Conservation (phyloP, 164 flowering plant genomes). For the Saururus chinensis region DNA sequence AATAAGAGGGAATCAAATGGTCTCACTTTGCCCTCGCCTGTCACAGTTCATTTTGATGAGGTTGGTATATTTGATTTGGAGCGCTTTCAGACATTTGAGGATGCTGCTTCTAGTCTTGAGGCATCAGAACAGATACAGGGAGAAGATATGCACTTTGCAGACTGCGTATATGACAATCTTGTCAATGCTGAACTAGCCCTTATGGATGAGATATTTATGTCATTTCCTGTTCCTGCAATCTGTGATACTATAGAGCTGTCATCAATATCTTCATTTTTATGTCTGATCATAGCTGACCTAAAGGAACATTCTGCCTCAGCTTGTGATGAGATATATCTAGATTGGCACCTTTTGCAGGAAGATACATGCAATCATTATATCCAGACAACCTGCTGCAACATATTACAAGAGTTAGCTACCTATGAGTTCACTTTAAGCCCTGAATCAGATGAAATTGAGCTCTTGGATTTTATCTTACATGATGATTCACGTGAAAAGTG, state of each 20-base stretch:
- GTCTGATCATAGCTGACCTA: conserved; percentile 29
- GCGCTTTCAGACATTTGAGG: conserved; percentile 18
- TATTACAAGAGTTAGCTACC: conserved; percentile 25
- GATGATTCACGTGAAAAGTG: conserved; percentile 19
- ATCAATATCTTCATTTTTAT: conserved; percentile 21
- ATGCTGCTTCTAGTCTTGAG: conserved; percentile 17
- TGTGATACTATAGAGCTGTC: conserved; percentile 25
- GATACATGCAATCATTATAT: conserved; percentile 25
- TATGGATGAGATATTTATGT: conserved; percentile 60
- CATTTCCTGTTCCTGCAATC: conserved; percentile 67
- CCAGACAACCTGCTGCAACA: conserved; percentile 19
- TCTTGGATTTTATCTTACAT: conserved; percentile 31
- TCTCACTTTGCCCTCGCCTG: conserved; percentile 6
- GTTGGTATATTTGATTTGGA: conserved; percentile 37
- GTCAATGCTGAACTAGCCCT: conserved; percentile 59
- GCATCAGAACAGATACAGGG: conserved; percentile 26
- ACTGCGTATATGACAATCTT: conserved; percentile 43
- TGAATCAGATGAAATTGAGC: conserved; percentile 16
- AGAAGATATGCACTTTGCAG: conserved; percentile 31
- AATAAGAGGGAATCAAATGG: conserved; percentile 12
- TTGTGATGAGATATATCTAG: conserved; percentile 76
- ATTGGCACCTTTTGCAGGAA: conserved; percentile 71
- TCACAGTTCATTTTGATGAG: conserved; percentile 46
- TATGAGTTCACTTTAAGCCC: conserved; percentile 16
- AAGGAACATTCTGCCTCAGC: conserved; percentile 48